These are phyloP conservation scores for Ogataea trehaloabstinens DNA, from an alignment of 805 yeast species.

Conservation along the genomic window DNA sequence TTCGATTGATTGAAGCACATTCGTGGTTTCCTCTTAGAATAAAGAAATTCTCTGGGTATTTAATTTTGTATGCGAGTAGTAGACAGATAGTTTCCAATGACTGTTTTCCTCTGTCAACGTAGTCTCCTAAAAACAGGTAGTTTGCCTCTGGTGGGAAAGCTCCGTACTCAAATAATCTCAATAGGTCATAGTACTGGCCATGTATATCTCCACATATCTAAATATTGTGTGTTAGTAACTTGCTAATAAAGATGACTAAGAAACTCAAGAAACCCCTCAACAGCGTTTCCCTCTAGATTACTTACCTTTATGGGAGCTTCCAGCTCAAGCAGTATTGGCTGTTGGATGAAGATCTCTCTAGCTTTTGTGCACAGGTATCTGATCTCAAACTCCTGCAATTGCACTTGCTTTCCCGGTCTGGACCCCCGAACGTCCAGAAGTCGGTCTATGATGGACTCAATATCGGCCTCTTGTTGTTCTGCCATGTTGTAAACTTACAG, in stretches of 20 bases:
- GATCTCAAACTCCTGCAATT: constrained; percentile 89
- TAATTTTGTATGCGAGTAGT: constrained; percentile 91
- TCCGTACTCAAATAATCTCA: constrained; percentile 95
- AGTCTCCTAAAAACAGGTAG: constrained; percentile 93
- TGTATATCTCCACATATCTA: constrained; percentile 93
- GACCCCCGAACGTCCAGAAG: constrained; percentile 96
- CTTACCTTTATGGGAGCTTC: constrained; percentile 92
- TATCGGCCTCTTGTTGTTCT: constrained; percentile 69
- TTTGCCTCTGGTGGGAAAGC: constrained; percentile 99
- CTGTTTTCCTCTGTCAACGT: constrained; percentile 98
- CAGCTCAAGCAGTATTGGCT: constrained; percentile 90
- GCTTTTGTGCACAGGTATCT: constrained; percentile 96
- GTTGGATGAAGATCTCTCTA: constrained; percentile 95
- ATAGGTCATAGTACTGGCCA: constrained; percentile 95
- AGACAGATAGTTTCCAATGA: constrained; percentile 94
- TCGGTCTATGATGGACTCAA: constrained; percentile 96
- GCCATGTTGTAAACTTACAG: no score
- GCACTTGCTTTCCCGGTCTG: constrained; percentile 96
- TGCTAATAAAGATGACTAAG: no score
- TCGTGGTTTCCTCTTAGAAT: constrained; percentile 98
- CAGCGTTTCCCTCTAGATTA: no score
- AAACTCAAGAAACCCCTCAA: no score
- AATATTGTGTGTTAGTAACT: constrained; percentile 10
- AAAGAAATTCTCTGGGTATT: constrained; percentile 97
- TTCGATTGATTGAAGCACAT: constrained; percentile 96